A percentile compares a stretch with the other conserved stretches of the same genome.
These are phyloP conservation scores for Quercus mongolica DNA, from an alignment of 306 rosid genomes.

Conservation along the genomic window DNA sequence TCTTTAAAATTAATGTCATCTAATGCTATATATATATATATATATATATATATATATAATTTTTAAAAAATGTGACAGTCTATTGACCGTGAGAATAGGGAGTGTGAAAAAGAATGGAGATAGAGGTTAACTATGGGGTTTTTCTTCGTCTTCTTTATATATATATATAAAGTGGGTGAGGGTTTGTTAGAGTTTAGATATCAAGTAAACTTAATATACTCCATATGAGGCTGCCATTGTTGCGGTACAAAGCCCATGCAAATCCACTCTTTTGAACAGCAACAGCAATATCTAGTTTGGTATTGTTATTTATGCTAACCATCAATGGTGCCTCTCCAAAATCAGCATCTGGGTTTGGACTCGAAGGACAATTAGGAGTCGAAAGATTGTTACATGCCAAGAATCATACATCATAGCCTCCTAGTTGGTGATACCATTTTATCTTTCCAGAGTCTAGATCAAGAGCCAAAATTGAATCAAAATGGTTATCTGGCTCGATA, in stretches of 20 bases:
- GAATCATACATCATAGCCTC: slow-evolving; percentile 71
- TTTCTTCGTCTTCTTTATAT: too few relatives aligned
- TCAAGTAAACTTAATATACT: slow-evolving; percentile 22
- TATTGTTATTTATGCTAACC: slow-evolving; percentile 25
- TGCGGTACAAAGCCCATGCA: slow-evolving; percentile 60
- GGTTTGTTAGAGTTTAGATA: too few relatives aligned
- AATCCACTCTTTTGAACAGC: slow-evolving; percentile 69
- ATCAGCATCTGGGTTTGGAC: slow-evolving; percentile 45
- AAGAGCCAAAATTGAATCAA: slow-evolving; percentile 55
- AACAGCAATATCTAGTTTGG: slow-evolving; percentile 37
- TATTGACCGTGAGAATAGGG: too few relatives aligned
- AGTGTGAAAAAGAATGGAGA: too few relatives aligned
- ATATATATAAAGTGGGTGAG: too few relatives aligned
- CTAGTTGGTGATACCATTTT: slow-evolving; percentile 52
- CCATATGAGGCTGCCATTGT: slow-evolving; percentile 43
- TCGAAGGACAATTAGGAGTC: slow-evolving; percentile 46
- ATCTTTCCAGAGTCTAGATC: slow-evolving; percentile 47
- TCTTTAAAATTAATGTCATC: too few relatives aligned
- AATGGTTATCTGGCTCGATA: slow-evolving; percentile 53
- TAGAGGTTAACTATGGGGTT: too few relatives aligned
- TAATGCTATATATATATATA: too few relatives aligned
- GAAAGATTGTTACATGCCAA: slow-evolving; percentile 38
- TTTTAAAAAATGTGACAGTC: too few relatives aligned
- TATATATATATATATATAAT: too few relatives aligned
- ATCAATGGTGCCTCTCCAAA: slow-evolving; percentile 67